These are phyloP conservation scores for Nyctanthes arbortristis DNA, from an alignment of 257 asterid species.

Conservation along the genomic window DNA sequence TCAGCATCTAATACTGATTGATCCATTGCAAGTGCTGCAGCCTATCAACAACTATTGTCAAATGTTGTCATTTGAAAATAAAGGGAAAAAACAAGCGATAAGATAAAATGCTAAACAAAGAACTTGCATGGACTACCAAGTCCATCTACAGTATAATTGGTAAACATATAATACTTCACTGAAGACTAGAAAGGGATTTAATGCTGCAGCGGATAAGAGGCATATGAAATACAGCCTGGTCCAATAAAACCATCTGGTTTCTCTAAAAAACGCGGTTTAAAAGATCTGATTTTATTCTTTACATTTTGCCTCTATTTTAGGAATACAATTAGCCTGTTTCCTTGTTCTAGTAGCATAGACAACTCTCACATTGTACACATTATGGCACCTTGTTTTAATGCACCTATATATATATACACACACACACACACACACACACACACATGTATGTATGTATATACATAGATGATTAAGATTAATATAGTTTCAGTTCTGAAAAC, in stretches of 20 bases:
- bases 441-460: no score
- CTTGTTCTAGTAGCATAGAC: background rate
- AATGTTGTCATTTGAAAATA: conserved; percentile 13
- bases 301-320: background rate
- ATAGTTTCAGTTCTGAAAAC: background rate
- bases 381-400: background rate
- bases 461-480: background rate
- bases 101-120: conserved; percentile 11
- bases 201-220: background rate
- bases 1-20: conserved; percentile 93
- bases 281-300: background rate
- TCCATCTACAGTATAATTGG: conserved; percentile 16
- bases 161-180: conserved; percentile 13
- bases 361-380: background rate
- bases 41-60: conserved; percentile 49
- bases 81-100: conserved; percentile 9
- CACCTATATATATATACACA: no score
- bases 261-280: background rate
- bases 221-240: background rate
- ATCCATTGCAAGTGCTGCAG: conserved; percentile 99
- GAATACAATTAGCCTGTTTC: background rate
- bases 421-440: no score
- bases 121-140: conserved; percentile 12
- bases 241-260: background rate
- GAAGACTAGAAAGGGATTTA: background rate